Base-by-base conservation (phyloP, 257 asterid genomes). In the Datura wrightii region DNA sequence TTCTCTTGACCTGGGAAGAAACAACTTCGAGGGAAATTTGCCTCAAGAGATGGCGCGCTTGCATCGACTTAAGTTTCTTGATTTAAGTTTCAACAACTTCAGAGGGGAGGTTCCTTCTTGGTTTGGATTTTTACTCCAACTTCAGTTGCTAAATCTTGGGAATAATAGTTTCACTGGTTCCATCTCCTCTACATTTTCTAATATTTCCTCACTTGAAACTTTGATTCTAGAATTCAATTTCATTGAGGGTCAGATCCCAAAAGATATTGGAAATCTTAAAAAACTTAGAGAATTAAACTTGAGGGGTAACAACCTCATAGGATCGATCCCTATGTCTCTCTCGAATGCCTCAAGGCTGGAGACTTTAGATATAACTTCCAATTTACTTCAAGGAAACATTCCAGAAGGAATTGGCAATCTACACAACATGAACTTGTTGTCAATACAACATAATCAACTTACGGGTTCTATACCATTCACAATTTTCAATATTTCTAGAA, bases 141-240 rank as follows among this genome's bases (percentile, higher is more conserved):
- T 88, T 71, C 83, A 83, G 58, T 79, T 78, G n/a, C 54, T 88
- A 83, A 66, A n/a, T 79, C 89, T 84, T 31, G 63, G 72, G 54
- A 53, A 15, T 41, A 84, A 86, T 50, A 36, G 59, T 19, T 83
- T 86, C 41, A 54, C 85, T 5, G 86, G 89, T 16, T 15, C 24
- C 2, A 60, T 79, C 42, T 42, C 85, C n/a, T 76, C 82, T 41
- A 7, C 82, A 6, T 37, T 83, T 41, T 55, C n/a, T 34, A 86
- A 84, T 31, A 31, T 66, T 8, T 69, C 87, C 4, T 53, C 50
- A 3, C 79, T 86, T 1, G 54, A 66, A 48, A 55, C 79, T 11
- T 15, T 83, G 62, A 59, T 53, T 50, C 8, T 86, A 48, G 65
- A 9, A 46, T 65, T 18, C 34, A 79, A n/a, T 42, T 80, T 58